These are phyloP conservation scores for Xylaria flabelliformis DNA, from an alignment of 495 filamentous ascomycete genomes.

Conservation along the genomic window DNA sequence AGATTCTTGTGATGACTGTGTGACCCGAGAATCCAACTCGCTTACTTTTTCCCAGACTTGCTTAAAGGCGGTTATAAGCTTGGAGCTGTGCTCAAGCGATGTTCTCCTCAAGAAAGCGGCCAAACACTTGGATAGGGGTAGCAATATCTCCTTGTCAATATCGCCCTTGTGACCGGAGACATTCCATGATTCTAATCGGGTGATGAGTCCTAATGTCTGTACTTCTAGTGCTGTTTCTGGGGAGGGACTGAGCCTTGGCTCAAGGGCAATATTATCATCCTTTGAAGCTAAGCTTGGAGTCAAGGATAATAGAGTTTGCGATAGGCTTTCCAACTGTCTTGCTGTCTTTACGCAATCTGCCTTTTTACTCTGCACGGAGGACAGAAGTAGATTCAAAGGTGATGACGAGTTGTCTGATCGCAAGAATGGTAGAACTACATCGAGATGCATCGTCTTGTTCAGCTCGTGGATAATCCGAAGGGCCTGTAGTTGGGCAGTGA, in stretches of 20 bases:
- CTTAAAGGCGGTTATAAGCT: slow-evolving; percentile 33
- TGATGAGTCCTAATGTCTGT: slow-evolving; percentile 70
- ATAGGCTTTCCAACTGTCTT: slow-evolving; percentile 71
- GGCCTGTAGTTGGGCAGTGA: slow-evolving; percentile 60
- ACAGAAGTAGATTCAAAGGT: slow-evolving; percentile 68
- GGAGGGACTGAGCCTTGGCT: slow-evolving; percentile 59
- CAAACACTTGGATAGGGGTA: slow-evolving; percentile 72
- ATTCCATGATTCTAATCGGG: slow-evolving; percentile 73
- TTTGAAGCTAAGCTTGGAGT: slow-evolving; percentile 62
- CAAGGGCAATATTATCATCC: slow-evolving; percentile 56
- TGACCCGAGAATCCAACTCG: slow-evolving; percentile 29
- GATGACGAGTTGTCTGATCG: slow-evolving; percentile 59
- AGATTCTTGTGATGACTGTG: slow-evolving; percentile 40
- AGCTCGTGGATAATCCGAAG: slow-evolving; percentile 55
- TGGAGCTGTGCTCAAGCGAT: slow-evolving; percentile 42
- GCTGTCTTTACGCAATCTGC: slow-evolving; percentile 64
- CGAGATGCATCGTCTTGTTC: slow-evolving; percentile 59
- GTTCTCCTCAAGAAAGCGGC: slow-evolving; percentile 64
- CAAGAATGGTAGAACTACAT: slow-evolving; percentile 54
- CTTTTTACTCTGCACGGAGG: slow-evolving; percentile 54
- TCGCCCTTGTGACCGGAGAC: slow-evolving; percentile 73
- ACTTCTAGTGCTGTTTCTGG: slow-evolving; percentile 67
- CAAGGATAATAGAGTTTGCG: slow-evolving; percentile 70
- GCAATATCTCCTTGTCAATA: slow-evolving; percentile 69
- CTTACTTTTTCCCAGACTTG: slow-evolving; percentile 42